phyloP scores from a whole-genome alignment of 129 eudicot genomes.

The Sambucus nigra region DNA sequence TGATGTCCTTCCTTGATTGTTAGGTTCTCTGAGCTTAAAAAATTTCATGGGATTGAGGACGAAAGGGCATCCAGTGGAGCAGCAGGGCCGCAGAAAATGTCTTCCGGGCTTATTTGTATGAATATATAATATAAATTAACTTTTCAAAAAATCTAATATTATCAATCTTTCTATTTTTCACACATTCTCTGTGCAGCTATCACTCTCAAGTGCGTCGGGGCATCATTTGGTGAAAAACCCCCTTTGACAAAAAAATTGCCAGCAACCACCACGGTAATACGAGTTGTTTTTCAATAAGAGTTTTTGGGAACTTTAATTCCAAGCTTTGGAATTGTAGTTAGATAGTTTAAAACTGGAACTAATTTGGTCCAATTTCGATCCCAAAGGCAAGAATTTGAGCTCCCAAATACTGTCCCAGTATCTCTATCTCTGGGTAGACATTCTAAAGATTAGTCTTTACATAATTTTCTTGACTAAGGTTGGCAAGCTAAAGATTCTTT shows the following conservation, averaged over 20 bases:
- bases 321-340: too few species aligned
- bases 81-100: conserved; percentile 80
- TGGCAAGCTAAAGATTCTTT: conserved; percentile 89
- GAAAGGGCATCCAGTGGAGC: conserved; percentile 50
- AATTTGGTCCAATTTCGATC: too few species aligned
- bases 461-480: conserved; percentile 33
- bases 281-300: too few species aligned
- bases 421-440: too few species aligned
- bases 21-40: conserved; percentile 82
- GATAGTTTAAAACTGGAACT: too few species aligned
- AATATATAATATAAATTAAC: background rate
- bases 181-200: conserved; percentile 39
- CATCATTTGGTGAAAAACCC: conserved; percentile 83
- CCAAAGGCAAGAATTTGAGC: too few species aligned
- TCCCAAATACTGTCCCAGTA: too few species aligned
- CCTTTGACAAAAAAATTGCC: conserved; percentile 80
- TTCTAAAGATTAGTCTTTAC: too few species aligned
- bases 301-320: too few species aligned
- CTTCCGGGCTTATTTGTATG: conserved; percentile 66
- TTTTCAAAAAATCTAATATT: background rate
- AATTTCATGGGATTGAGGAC: conserved; percentile 73
- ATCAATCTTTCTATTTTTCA: background rate
- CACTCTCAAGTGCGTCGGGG: conserved; percentile 77
- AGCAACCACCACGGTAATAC: conserved; percentile 64
- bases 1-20: conserved; percentile 13